Evolutionary conservation across 257 asterid species (phyloP).

Genomic region (Haberlea rhodopensis): DNA sequence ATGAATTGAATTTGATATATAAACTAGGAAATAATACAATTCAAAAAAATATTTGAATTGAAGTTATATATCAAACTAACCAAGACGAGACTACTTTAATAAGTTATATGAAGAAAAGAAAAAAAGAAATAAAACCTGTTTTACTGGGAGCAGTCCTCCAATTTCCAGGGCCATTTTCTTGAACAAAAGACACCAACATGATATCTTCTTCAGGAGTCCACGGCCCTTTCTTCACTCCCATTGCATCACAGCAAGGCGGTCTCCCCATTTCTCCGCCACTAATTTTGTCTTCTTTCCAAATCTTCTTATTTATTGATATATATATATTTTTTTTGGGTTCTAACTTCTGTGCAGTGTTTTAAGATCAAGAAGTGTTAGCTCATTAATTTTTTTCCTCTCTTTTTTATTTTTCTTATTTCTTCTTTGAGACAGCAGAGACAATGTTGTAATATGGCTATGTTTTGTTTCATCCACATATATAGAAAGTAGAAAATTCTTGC

Average conservation of each 20-base stretch:
- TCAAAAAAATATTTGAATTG: too few relatives aligned
- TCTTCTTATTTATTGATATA: neutral
- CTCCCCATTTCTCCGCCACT: slow-evolving; percentile 60
- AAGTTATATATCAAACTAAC: too few relatives aligned
- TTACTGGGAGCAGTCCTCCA: slow-evolving; percentile 83
- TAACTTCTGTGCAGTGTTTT: neutral
- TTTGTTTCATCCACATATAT: slow-evolving; percentile 41
- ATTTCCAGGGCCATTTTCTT: slow-evolving; percentile 85
- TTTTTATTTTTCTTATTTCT: neutral
- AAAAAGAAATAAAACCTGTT: slow-evolving; percentile 45
- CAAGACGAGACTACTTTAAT: too few relatives aligned
- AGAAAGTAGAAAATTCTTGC: slow-evolving; percentile 34
- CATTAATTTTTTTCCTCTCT: neutral
- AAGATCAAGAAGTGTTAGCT: neutral
- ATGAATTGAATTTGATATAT: too few relatives aligned
- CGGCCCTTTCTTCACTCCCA: slow-evolving; percentile 88
- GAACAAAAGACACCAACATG: slow-evolving; percentile 73
- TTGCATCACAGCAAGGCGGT: slow-evolving; percentile 91
- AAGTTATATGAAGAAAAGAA: neutral
- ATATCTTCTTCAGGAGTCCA: slow-evolving; percentile 99
- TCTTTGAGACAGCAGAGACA: slow-evolving; percentile 42
- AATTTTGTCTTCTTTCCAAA: neutral
- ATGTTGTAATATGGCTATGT: slow-evolving; percentile 27
- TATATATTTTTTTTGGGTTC: neutral
- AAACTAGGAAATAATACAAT: too few relatives aligned